phyloP scores from a whole-genome alignment of 73 alveolate species.

The Halteria grandinella region DNA sequence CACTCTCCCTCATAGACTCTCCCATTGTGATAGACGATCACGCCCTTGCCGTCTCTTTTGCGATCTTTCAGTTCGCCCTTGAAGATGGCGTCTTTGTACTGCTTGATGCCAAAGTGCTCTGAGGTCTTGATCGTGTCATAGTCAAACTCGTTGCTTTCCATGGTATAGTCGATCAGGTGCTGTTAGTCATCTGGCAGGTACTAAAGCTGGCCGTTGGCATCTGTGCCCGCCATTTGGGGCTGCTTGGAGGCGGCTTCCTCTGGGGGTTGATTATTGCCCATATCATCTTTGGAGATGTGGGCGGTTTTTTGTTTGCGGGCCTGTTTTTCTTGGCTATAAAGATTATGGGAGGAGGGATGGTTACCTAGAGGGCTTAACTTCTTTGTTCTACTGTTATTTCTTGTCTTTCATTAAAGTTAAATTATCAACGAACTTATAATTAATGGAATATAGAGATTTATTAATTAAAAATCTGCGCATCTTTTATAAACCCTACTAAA shows the following conservation, averaged over 20 bases:
- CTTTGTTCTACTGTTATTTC: not conserved
- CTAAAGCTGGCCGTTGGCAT: not conserved
- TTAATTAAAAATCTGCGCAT: too few species aligned
- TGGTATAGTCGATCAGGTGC: not conserved
- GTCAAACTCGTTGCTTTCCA: slow-evolving; percentile 30
- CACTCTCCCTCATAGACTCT: slow-evolving; percentile 59
- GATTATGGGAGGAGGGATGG: not conserved
- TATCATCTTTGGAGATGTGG: not conserved
- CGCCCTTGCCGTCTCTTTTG: slow-evolving; percentile 65
- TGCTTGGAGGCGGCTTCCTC: too few species aligned
- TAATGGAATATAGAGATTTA: too few species aligned
- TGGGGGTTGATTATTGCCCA: too few species aligned
- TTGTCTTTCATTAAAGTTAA: too few species aligned
- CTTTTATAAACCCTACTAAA: too few species aligned
- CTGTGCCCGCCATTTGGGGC: not conserved
- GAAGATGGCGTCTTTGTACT: slow-evolving; percentile 40
- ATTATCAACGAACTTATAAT: too few species aligned
- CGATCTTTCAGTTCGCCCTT: slow-evolving; percentile 19
- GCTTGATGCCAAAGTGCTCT: slow-evolving; percentile 28
- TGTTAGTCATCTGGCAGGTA: not conserved
- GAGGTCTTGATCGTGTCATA: slow-evolving; percentile 1
- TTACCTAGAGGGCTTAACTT: not conserved
- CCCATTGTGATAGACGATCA: slow-evolving; percentile 61
- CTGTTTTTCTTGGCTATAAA: not conserved
- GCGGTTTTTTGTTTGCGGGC: not conserved